Evolutionary conservation across 805 yeast species (phyloP).

Genomic region (Naumovozyma castellii): DNA sequence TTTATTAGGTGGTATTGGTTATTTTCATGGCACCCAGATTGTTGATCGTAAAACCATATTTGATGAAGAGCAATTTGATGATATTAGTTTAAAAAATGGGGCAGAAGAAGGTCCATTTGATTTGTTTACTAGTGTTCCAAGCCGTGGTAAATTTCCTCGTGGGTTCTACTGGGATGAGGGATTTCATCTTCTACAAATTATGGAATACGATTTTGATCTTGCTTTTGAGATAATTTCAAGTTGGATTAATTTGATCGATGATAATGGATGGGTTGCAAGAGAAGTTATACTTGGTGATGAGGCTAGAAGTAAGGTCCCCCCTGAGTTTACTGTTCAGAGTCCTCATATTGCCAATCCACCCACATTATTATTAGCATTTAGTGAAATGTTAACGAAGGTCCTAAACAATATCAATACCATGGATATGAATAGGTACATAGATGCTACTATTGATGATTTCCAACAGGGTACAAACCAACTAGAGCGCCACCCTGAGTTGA

Average conservation of each 20-base stretch:
- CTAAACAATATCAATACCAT: conserved; percentile 15
- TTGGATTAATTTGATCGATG: conserved; percentile 74
- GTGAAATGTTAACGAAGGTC: conserved; percentile 43
- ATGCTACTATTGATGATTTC: conserved; percentile 2
- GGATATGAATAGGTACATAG: conserved; percentile 14
- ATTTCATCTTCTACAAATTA: conserved; percentile 74
- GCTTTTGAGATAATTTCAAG: conserved; percentile 71
- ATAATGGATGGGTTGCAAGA: conserved; percentile 91
- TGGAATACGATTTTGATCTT: conserved; percentile 75
- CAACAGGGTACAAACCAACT: conserved; percentile 42
- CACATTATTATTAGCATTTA: conserved; percentile 69
- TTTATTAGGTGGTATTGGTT: conserved; percentile 81
- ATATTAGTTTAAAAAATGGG: conserved; percentile 40
- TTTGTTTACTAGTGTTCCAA: conserved; percentile 77
- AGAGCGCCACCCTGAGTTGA: conserved; percentile 47
- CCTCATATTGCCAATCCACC: conserved; percentile 94
- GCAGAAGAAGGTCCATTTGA: conserved; percentile 66
- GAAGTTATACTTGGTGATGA: conserved; percentile 91
- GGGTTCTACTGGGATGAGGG: conserved; percentile 99
- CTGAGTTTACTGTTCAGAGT: conserved; percentile 72
- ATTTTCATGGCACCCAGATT: conserved; percentile 71
- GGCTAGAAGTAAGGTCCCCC: conserved; percentile 80
- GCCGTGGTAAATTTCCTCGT: conserved; percentile 89
- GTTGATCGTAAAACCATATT: conserved; percentile 65
- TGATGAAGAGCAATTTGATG: conserved; percentile 62